A percentile compares a stretch with the other conserved stretches of the same genome.
Evolutionary conservation across 2,329 filamentous ascomycete genomes (phyloP).

Genomic region (Exophiala spinifera): DNA sequence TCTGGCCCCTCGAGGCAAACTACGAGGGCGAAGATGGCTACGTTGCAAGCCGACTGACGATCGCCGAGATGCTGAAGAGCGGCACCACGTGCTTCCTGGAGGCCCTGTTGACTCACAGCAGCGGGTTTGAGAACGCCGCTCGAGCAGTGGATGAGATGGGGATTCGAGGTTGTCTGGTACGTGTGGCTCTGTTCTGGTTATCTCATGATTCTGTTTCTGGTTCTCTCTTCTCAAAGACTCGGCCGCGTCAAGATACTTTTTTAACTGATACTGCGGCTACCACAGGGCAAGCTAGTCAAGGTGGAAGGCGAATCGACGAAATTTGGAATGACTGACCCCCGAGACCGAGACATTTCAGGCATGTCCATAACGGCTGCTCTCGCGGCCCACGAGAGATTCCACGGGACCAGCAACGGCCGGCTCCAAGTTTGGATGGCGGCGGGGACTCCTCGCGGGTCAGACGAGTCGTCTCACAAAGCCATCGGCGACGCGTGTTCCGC

Average conservation of each 20-base stretch:
- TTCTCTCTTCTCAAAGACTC: background rate
- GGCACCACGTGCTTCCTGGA: slow-evolving; percentile 41
- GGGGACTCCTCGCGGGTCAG: slow-evolving; percentile 47
- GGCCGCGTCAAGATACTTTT: no score
- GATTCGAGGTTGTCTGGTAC: slow-evolving; percentile 34
- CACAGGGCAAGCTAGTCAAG: slow-evolving; percentile 22
- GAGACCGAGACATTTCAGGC: slow-evolving; percentile 30
- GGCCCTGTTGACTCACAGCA: slow-evolving; percentile 35
- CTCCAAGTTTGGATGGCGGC: slow-evolving; percentile 50
- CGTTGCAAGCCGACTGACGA: slow-evolving; percentile 34
- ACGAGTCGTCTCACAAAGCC: slow-evolving; percentile 38
- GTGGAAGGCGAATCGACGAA: slow-evolving; percentile 14
- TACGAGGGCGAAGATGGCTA: slow-evolving; percentile 36
- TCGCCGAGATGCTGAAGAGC: slow-evolving; percentile 39
- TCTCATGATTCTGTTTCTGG: background rate
- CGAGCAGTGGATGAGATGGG: slow-evolving; percentile 35
- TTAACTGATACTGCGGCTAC: no score
- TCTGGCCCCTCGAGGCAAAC: slow-evolving; percentile 39
- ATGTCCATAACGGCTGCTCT: slow-evolving; percentile 33
- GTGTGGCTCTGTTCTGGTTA: no score
- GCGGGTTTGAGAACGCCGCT: slow-evolving; percentile 32
- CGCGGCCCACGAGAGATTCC: slow-evolving; percentile 24
- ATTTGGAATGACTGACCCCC: slow-evolving; percentile 27
- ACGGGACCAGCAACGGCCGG: slow-evolving; percentile 37
- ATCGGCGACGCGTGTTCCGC: slow-evolving; percentile 42